Evolutionary conservation across 2,329 filamentous ascomycete genomes (phyloP), one percentile per base, ranked within the genome.

Genomic region (Fusarium pseudocircinatum): DNA sequence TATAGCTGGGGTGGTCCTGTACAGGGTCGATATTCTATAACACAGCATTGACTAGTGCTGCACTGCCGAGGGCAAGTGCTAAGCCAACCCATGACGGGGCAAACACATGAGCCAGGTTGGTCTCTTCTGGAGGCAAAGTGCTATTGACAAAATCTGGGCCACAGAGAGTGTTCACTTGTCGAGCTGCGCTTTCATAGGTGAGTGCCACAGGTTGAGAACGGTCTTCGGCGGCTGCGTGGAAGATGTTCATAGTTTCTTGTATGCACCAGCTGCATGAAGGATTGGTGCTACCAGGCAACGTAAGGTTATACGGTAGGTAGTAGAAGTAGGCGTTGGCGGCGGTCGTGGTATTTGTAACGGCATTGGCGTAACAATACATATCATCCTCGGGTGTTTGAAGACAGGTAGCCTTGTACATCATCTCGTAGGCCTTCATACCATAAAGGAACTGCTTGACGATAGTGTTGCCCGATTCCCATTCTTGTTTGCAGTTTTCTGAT

Each of bases 291-390:
- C 85, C 86, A 0, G 94, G 93, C 18, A 98, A 84, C 2, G 86
- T 82, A 44, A 91, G 87, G 67, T 96, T 96, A 62, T 97, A 87
- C 0, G 95, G 94, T 7, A 98, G 85, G 78, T 93, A 96, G 84
- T 98, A 99, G 40, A 96, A 87, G 78, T 95, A 96, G 39, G 90
- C 88, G 80, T 96, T 92, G 37, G 90, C 89, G 0, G 93, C 86
- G 14, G 89, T 92, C 28, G 89, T 88, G 11, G 84, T 80, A 82
- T 97, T 97, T 53, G 93, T 94, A 68, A 95, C 90, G 56, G 96
- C 94, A 75, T 94, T 92, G 74, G 93, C 93, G 81, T 94, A 98
- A 84, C 90, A 92, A 85, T 96, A 98, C 74, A 90, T 88, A 57
- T 86, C 86, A 2, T 90, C 91, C 2, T 85, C 82, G 0, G 89